Base-by-base conservation (phyloP, 352 stramenopile genomes). In the Pythium volutum region DNA sequence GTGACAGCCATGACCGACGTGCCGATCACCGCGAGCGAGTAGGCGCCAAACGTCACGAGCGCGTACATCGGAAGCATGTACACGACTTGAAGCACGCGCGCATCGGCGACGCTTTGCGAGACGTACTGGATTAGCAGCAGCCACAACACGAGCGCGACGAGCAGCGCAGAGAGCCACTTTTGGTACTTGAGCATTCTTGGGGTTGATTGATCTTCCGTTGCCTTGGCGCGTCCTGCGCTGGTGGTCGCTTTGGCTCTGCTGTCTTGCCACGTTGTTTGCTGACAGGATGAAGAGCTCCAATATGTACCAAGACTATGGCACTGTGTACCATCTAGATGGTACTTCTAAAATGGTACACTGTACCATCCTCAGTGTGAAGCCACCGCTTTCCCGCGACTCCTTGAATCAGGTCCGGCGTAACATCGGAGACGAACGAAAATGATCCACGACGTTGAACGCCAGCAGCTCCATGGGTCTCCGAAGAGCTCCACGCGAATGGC, bases 151-250 rank as follows among this genome's bases (percentile, higher is more conserved):
- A 89, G 64, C 55, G 84, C 63, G 22, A 76, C 56, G 33, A 79
- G 64, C 51, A 87, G 74, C 2, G 69, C 71, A 34, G 36, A 55
- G 33, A 91, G 66, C 79, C 81, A 89, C 71, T 82, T 88, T 67
- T 89, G 81, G 73, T 89, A 91, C 74, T 89, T 91, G 50, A 91
- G 79, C 77, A 89, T 91, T 11, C 20, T 45, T n/a, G 47, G 50
- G 29, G 15, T 1, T 18, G 29, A 27, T 27, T 39, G 11, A 14
- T 59, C 41, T 22, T 31, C n/a, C 20, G 50, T 20, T 16, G 8
- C 18, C 25, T 23, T 22, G 23, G 34, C 16, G 49, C 9, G 20
- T 39, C 15, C n/a, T 26, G 49, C 14, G 9, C 18, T 29, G 18
- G n/a, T 23, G 27, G 33, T 39, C 16, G 16, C 43, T 50, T 38